Base-by-base conservation (phyloP, 78 protist genomes). In the Emiliania huxleyi region DNA sequence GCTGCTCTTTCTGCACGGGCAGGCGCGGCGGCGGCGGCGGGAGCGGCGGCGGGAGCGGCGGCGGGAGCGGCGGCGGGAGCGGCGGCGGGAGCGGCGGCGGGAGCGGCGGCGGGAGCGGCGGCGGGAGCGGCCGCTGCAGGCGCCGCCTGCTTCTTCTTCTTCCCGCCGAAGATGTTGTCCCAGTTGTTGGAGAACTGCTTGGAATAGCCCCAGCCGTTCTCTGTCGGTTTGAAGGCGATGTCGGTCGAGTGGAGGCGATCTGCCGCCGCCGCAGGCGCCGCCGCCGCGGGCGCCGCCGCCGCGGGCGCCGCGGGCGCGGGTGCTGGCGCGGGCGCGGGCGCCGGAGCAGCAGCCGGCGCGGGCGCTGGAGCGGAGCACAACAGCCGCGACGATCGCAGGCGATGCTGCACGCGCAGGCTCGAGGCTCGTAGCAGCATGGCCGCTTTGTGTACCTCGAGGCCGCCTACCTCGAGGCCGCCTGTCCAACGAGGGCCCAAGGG, bases 161-260 rank as follows among this genome's bases (percentile, higher is more conserved):
- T 62, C 55, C 23, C 55, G n/a, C n/a, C n/a, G 73, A 62, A 62
- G 73, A 62, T 62, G 23, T 21, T 6, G 33, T 62, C 73, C 73
- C 73, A 62, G 2, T 26, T 26, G 1, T 6, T 3, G 3, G 73
- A 6, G 22, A 18, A 62, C 3, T 26, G 3, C 8, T 5, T 11
- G 83, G 5, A 35, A 29, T 15, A 73, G 83, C 83, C 83, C 83
- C 83, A 73, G 0, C 83, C 83, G 23, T 33, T 43, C 15, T 73
- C 45, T 0, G 40, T 73, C 44, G 83, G 83, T 43, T 73, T 73
- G 83, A 73, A 73, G 83, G 83, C 83, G 23, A 73, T 73, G 83
- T 73, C 83, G 2, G 44, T 73, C 2, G 35, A 25, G 23, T 73
- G 83, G 43, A 73, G 83, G 11, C 83, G 83, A 2, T 33, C 3